Evolutionary conservation across 192 early-diverging fungal species (phyloP).

Genomic region (Coemansia pectinata): DNA sequence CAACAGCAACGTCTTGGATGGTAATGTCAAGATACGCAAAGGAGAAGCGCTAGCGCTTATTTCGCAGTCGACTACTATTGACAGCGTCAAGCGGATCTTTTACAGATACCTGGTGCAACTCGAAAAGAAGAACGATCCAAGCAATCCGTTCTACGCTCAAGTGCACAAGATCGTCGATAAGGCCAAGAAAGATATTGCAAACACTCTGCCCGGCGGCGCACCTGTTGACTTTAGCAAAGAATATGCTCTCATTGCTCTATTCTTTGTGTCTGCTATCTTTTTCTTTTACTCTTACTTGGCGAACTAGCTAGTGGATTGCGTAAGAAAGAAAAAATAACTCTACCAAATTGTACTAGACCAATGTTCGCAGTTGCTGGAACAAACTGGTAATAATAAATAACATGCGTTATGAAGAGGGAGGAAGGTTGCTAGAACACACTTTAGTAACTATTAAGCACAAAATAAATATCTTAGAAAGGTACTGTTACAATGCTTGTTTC

Average conservation of each 20-base stretch:
- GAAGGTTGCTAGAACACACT: too few relatives aligned
- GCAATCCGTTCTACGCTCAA: constrained; percentile 65
- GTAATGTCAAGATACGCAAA: constrained; percentile 91
- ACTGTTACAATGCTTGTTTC: too few relatives aligned
- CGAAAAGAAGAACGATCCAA: constrained; percentile 61
- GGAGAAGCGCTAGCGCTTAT: constrained; percentile 78
- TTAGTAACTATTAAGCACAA: too few relatives aligned
- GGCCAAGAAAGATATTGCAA: constrained; percentile 49
- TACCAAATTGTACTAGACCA: too few relatives aligned
- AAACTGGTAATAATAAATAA: too few relatives aligned
- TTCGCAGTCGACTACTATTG: constrained; percentile 56
- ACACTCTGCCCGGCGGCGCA: constrained; percentile 41
- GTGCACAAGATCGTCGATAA: constrained; percentile 58
- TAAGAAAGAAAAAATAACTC: not conserved
- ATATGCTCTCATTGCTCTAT: constrained; percentile 33
- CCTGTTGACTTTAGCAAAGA: constrained; percentile 50
- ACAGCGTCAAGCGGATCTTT: constrained; percentile 65
- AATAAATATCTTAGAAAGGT: too few relatives aligned
- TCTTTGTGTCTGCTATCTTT: constrained; percentile 21
- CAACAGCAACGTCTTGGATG: constrained; percentile 76
- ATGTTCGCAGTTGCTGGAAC: too few relatives aligned
- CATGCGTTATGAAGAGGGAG: too few relatives aligned
- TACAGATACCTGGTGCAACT: constrained; percentile 64
- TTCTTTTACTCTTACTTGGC: constrained; percentile 38
- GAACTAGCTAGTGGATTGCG: not conserved